Evolutionary conservation across 2,329 filamentous ascomycete genomes (phyloP), one percentile per base, ranked within the genome.

Genomic region (Nannizzia gypsea): DNA sequence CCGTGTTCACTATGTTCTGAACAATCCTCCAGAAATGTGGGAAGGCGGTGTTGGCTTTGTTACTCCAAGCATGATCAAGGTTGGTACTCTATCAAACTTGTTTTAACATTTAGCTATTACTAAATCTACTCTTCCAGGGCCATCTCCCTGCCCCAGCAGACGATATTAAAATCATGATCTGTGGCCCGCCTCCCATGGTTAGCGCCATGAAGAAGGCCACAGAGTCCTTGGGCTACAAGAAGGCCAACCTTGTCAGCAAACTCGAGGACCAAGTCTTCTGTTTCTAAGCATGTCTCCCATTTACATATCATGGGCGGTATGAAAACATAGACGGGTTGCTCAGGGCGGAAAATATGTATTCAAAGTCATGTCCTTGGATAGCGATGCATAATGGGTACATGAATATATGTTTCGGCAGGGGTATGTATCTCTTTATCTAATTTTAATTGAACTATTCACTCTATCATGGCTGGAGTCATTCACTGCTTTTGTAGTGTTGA

Each of bases 231-330:
- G 93, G 93, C 61, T 99, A 87, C 80, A 83, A 89, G 71, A 97
- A 97, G 82, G 89, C 93, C 46, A 84, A 86, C 63, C 90, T 92
- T 50, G 91, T 97, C 69, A 96, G 91, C 85, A 97, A 97, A 83
- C 85, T 97, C 59, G 88, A 92, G 72, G 93, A 99, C 74, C 93
- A 97, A 76, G 89, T 99, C 67, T 99, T 99, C 79, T 90, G 89
- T 71, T 99, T 99, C 77, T 90, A 88, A 76, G 59, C n/a, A 31
- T 22, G 48, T 52, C 13, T 52, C 26, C 22, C 48, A 11, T 31
- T 28, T 52, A 3, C 26, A n/a, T 31, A 5, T 31, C 15, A 52
- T 52, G 26, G 22, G 22, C 22, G 11, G 48, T 24, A 52, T 52
- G 13, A 17, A 52, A 52, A 52, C 13, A 31, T 31, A 52, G 11